Percentiles rank a stretch among this genome's conserved stretches.
These are phyloP conservation scores for Sesbania bispinosa DNA, from an alignment of 306 rosid genomes.

Conservation along the genomic window DNA sequence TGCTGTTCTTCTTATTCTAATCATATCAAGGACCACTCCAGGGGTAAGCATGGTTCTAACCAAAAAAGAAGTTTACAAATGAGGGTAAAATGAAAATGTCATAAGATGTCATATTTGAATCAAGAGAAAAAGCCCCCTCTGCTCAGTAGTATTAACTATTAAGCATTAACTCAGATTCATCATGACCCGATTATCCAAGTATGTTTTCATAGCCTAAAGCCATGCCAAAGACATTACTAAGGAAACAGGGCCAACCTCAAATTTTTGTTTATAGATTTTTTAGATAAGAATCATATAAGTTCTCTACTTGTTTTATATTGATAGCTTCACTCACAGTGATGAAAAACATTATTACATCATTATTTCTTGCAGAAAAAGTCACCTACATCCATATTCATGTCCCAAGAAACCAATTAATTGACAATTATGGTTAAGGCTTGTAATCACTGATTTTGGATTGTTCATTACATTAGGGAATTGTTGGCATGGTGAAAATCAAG, in stretches of 20 bases:
- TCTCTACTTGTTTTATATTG: background rate
- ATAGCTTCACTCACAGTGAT: background rate
- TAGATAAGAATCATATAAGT: background rate
- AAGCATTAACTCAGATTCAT: background rate
- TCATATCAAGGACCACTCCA: slow-evolving; percentile 11
- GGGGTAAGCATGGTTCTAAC: background rate
- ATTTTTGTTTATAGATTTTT: too few relatives aligned
- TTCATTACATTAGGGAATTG: background rate
- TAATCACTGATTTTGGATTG: background rate
- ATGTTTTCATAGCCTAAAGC: background rate
- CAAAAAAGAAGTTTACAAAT: background rate
- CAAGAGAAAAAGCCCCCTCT: background rate
- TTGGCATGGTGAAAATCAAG: background rate
- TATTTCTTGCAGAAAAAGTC: background rate
- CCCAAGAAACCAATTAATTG: background rate
- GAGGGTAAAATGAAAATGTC: background rate
- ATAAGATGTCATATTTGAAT: background rate
- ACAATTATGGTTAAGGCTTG: background rate
- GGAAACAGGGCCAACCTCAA: background rate
- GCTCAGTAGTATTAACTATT: too few relatives aligned
- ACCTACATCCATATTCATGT: background rate
- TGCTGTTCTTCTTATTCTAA: background rate
- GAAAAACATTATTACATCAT: background rate
- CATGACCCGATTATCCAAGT: background rate
- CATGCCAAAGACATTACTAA: background rate